Evolutionary conservation across 176 grass and related monocot species (phyloP), one percentile per base, ranked within the genome.

Genomic region (Leersia perrieri): DNA sequence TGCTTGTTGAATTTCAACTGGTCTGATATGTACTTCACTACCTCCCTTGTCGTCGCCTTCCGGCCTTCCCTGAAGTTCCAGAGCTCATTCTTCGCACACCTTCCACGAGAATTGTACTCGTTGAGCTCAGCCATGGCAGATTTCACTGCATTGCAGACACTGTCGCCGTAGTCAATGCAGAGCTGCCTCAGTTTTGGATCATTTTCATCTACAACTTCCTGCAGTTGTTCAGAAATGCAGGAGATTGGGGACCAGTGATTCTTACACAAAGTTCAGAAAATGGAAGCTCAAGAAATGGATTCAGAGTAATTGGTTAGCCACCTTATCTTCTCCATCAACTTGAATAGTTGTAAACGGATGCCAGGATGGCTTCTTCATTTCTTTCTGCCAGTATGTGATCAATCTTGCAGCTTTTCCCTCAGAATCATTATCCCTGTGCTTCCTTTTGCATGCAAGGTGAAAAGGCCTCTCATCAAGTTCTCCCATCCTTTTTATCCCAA

Each of bases 321-420:
- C 75, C 75, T 84, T 74, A 11, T 62, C 68, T 74, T 84, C 80
- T 67, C 65, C 88, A 69, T 88, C 82, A 11, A 64, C 26, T 11
- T n/a, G 22, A 77, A 69, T 55, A 32, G n/a, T 70, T 9, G 35
- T 81, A 68, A 83, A 94, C 0, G 91, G 88, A 80, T 69, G 76
- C 88, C 88, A 88, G 1, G 66, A 70, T 62, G 74, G 40, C 23
- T 86, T 83, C 57, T 86, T 76, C 25, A 84, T 75, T 76, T 90
- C 82, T 27, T 76, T 70, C 73, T 94, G 76, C 88, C 86, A 94
- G 64, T 55, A 84, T 39, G 47, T 80, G 29, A 87, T 81, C 68
- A 91, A 49, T 2, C 70, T 84, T 77, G 58, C 82, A 70, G 82
- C 85, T 80, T 86, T 84, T 22, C 60, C 71, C 29, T 75, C 74